Percentiles rank a stretch among this genome's conserved stretches.
Conservation (phyloP, 2,329 filamentous ascomycete species). For the Coleophoma eucalyptorum region DNA sequence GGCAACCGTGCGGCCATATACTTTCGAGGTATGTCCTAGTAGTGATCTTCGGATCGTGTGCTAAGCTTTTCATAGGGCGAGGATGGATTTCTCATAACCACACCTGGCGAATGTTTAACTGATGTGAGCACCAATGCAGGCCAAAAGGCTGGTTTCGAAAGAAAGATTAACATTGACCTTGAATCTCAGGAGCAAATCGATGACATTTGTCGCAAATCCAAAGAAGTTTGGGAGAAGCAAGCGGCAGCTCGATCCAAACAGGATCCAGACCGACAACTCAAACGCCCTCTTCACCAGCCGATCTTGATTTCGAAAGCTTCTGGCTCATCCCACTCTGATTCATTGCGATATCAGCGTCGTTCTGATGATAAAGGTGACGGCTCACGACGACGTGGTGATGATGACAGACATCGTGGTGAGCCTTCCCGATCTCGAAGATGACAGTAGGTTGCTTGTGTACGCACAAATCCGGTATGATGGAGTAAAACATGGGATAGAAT, state of each 20-base stretch:
- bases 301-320: conserved; percentile 43
- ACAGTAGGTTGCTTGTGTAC: not conserved
- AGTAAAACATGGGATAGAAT: too few species aligned
- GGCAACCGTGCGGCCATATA: conserved; percentile 14
- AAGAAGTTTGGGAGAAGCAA: conserved; percentile 53
- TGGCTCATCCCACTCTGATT: conserved; percentile 14
- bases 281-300: conserved; percentile 53
- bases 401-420: conserved; percentile 11
- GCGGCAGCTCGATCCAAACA: conserved; percentile 42
- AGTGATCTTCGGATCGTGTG: not conserved
- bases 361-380: conserved; percentile 16
- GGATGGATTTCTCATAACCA: conserved; percentile 57
- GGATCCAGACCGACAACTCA: conserved; percentile 45
- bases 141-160: not conserved
- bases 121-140: conserved; percentile 42
- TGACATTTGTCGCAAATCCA: conserved; percentile 57
- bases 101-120: conserved; percentile 52
- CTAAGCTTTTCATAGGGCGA: conserved; percentile 40
- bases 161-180: conserved; percentile 7
- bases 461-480: not conserved
- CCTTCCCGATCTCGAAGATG: conserved; percentile 12
- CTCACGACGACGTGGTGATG: conserved; percentile 14
- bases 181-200: conserved; percentile 54
- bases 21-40: conserved; percentile 9
- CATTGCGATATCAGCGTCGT: conserved; percentile 11